Conservation (phyloP, 148 eudicot genomes). For the Chenopodium formosanum region DNA sequence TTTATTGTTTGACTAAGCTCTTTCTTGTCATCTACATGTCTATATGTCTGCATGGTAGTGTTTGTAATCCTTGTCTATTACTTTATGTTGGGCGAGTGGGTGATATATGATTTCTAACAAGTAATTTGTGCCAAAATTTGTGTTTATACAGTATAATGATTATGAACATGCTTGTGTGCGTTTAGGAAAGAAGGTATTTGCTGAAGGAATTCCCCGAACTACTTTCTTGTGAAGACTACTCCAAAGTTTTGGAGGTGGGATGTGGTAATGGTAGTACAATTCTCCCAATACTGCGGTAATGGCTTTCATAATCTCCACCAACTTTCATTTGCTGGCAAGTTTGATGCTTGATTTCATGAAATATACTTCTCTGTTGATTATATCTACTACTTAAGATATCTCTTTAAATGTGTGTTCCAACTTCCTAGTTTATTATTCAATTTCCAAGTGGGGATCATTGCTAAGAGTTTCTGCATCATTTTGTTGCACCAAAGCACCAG, state of each 20-base stretch:
- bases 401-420: background rate
- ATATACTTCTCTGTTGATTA: background rate
- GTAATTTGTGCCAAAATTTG: background rate
- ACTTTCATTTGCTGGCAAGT: background rate
- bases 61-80: background rate
- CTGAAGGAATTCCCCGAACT: slow-evolving; percentile 87
- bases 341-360: background rate
- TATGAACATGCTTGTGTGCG: background rate
- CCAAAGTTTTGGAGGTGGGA: slow-evolving; percentile 75
- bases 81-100: background rate
- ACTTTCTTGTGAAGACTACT: slow-evolving; percentile 48
- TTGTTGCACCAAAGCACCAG: background rate
- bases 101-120: background rate
- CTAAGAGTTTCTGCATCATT: background rate
- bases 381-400: too few relatives aligned
- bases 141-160: background rate
- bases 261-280: slow-evolving; percentile 89
- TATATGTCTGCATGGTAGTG: background rate
- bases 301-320: background rate
- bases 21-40: background rate
- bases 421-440: background rate
- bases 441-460: background rate
- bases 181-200: slow-evolving; percentile 77
- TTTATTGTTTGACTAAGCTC: background rate
- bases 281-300: slow-evolving; percentile 74